Conservation (phyloP, 2,329 filamentous ascomycete genomes). For the Volutella citrinella region DNA sequence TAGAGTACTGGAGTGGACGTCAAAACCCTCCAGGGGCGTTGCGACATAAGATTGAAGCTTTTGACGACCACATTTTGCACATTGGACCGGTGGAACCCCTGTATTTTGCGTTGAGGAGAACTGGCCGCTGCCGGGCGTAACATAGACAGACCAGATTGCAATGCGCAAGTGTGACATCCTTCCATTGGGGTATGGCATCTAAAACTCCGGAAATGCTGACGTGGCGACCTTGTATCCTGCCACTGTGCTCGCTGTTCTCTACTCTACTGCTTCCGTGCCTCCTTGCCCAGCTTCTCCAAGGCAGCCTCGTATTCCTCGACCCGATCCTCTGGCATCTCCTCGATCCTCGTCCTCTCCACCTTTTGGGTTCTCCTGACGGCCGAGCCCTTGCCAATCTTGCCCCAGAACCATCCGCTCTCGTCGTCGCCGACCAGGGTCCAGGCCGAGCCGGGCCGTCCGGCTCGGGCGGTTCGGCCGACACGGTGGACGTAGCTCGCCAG, state of each 20-base stretch:
- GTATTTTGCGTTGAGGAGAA: no score
- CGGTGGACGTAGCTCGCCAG: constrained; percentile 85
- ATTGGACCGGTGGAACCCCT: no score
- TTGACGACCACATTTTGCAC: no score
- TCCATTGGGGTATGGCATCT: no score
- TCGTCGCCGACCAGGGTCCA: constrained; percentile 83
- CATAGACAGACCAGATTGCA: no score
- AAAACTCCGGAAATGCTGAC: constrained; percentile 11
- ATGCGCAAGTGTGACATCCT: no score
- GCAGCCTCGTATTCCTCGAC: constrained; percentile 52
- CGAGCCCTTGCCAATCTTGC: constrained; percentile 65
- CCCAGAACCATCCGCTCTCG: constrained; percentile 91
- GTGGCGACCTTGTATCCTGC: constrained; percentile 1
- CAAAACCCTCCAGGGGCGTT: no score
- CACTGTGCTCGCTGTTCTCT: constrained; percentile 2
- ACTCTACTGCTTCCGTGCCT: constrained; percentile 42
- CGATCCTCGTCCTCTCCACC: constrained; percentile 47
- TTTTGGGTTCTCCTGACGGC: constrained; percentile 43
- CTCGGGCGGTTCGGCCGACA: constrained; percentile 85
- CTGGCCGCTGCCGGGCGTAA: no score
- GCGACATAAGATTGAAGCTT: no score
- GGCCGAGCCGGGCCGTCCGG: constrained; percentile 69
- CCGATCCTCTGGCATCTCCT: constrained; percentile 46
- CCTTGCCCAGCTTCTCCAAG: constrained; percentile 59
- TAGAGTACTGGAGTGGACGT: no score